Evolutionary conservation across 2,329 filamentous ascomycete species (phyloP), one percentile per base, ranked within the genome.

Genomic region (Hypoxylon sp.): DNA sequence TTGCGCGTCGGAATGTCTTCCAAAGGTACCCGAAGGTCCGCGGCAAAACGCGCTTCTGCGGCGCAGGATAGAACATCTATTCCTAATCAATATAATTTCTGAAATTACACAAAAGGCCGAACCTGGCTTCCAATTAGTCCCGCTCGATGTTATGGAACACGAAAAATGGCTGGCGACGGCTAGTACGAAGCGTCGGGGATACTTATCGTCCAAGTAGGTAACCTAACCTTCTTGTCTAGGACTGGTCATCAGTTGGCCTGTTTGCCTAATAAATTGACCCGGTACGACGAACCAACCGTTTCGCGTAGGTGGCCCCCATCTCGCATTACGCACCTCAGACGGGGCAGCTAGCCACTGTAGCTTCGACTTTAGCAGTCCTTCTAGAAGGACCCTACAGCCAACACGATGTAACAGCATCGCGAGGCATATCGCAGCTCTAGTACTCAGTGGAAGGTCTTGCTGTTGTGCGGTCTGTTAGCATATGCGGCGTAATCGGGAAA

Each of bases 161-260:
- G 17, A 17, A 41, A 34, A 34, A 20, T 3, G 37, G 37, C 37
- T 20, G 37, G 37, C 13, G 37, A 41, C 6, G 17, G 34, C 34
- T 39, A n/a, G 4, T 4, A 26, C 17, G 15, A 10, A 43, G 15
- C 20, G 11, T 7, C 24, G 10, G 32, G n/a, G 24, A 26, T 34
- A 17, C 46, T 44, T 47, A 34, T 52, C 30, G 32, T 53, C 32
- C 10, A 19, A 41, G n/a, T 17, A 17, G 37, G 46, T 64, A 64
- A 8, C 30, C 2, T 7, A 41, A 11, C 64, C 61, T 67, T 67
- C 64, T 67, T 59, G 34, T 64, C 64, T 61, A 19, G 61, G 61
- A 59, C 51, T 58, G 54, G 43, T 46, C 56, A 37, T 32, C 50
- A 39, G 22, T 13, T 50, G 52, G 53, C 44, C 43, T 52, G 34